Evolutionary conservation across 768 basidiomycete genomes (phyloP), one percentile per base, ranked within the genome.

Genomic region (Plicaturopsis crispa): DNA sequence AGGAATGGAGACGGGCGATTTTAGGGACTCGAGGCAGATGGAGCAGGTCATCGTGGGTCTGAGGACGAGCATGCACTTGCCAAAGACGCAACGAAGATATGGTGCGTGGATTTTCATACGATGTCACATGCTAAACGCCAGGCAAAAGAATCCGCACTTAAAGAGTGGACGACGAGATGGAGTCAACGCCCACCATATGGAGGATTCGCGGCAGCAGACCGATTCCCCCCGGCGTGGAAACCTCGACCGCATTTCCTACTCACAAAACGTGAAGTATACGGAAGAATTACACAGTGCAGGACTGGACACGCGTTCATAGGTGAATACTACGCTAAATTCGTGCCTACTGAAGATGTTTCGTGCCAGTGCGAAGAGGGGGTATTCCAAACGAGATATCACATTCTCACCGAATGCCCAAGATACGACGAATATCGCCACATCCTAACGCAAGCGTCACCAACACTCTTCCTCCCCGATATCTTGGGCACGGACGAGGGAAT

Each of bases 11-110:
- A 78, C 74, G 1, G 81, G 81, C 21, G 54, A 65, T 22, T 70
- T 72, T 37, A 75, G 53, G 5, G 55, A 52, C 30, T 80, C 75
- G 17, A 75, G 62, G 52, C 81, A 84, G 46, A 83, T 78, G 39
- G 67, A 65, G 54, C 81, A 83, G 23, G 68, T 59, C 24, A 66
- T 60, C 75, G 75, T 72, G 20, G 30, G n/a, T n/a, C n/a, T n/a
- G n/a, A n/a, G n/a, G n/a, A n/a, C n/a, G n/a, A n/a, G n/a, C n/a
- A n/a, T 22, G 22, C 24, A 33, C n/a, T n/a, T n/a, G n/a, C n/a
- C n/a, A n/a, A n/a, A n/a, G n/a, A n/a, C n/a, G n/a, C n/a, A n/a
- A n/a, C n/a, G n/a, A n/a, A n/a, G n/a, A n/a, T n/a, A n/a, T n/a
- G n/a, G n/a, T n/a, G n/a, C n/a, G n/a, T n/a, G n/a, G n/a, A n/a